These are phyloP conservation scores for Microsporum audouinii DNA, from an alignment of 2,329 filamentous ascomycete species.

Conservation along the genomic window DNA sequence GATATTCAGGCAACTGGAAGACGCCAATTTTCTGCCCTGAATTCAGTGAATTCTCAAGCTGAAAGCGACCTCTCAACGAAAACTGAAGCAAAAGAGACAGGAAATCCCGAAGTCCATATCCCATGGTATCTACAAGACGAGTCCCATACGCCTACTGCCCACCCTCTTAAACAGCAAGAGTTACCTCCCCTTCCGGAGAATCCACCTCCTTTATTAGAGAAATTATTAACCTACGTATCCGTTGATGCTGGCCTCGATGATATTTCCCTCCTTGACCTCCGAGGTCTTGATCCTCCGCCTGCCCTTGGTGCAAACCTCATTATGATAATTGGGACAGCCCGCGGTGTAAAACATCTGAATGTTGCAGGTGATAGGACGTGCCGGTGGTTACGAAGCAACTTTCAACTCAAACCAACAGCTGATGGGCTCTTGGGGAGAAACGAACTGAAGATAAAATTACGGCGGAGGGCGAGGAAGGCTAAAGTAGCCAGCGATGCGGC, in stretches of 20 bases:
- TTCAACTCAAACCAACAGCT: conserved; percentile 63
- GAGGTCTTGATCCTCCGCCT: conserved; percentile 70
- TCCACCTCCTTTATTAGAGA: conserved; percentile 58
- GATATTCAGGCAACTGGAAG: background rate
- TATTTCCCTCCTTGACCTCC: conserved; percentile 68
- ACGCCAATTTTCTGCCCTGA: background rate
- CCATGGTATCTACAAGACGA: conserved; percentile 85
- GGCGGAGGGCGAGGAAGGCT: conserved; percentile 67
- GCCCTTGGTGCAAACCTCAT: conserved; percentile 79
- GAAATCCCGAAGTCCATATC: conserved; percentile 23
- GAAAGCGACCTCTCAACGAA: background rate
- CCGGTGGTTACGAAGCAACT: conserved; percentile 65
- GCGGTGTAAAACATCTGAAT: conserved; percentile 86
- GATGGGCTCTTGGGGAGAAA: conserved; percentile 84
- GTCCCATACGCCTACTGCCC: conserved; percentile 28
- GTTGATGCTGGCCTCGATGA: conserved; percentile 79
- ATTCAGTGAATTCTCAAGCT: background rate
- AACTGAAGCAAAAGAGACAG: conserved; percentile 6
- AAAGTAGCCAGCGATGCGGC: conserved; percentile 65
- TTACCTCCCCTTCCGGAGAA: conserved; percentile 55
- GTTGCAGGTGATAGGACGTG: conserved; percentile 82
- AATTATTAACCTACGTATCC: conserved; percentile 66
- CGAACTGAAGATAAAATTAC: conserved; percentile 77
- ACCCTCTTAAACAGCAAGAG: conserved; percentile 41
- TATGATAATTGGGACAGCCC: conserved; percentile 85